phyloP scores from a whole-genome alignment of 192 early-diverging fungal species.

The Coemansia sp. region DNA sequence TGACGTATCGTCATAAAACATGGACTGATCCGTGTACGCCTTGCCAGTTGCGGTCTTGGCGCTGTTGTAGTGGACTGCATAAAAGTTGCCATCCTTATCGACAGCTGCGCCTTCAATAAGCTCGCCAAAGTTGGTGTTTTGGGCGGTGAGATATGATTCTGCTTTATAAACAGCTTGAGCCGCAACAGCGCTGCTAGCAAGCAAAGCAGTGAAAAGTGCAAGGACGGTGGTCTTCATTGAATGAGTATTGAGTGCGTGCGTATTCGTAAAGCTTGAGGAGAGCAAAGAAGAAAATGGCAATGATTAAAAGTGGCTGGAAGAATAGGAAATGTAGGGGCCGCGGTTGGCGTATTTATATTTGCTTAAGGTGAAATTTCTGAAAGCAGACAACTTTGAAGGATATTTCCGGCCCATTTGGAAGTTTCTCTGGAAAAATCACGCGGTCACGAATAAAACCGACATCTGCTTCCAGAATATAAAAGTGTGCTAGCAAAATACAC shows the following conservation, averaged over 20 bases:
- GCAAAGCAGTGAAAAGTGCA: neutral
- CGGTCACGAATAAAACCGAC: neutral
- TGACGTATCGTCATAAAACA: conserved; percentile 25
- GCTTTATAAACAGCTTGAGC: conserved; percentile 6
- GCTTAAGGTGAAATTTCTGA: neutral
- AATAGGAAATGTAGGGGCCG: neutral
- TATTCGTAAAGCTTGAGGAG: neutral
- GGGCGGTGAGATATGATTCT: conserved; percentile 25
- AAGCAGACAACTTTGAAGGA: too few relatives aligned
- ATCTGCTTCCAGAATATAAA: too few relatives aligned
- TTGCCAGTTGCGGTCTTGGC: conserved; percentile 14
- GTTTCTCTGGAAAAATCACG: neutral
- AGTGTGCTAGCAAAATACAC: too few relatives aligned
- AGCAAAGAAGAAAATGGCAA: neutral
- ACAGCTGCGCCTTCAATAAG: conserved; percentile 58
- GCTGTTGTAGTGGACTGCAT: conserved; percentile 49
- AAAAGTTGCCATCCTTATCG: conserved; percentile 52
- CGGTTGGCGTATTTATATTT: neutral
- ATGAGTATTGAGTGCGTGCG: neutral
- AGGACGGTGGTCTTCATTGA: neutral
- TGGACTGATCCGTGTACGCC: conserved; percentile 16
- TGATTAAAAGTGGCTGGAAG: neutral
- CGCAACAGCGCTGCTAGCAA: neutral
- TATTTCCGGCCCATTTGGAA: neutral
- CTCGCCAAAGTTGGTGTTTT: conserved; percentile 46